phyloP scores from a whole-genome alignment of 2,329 filamentous ascomycete species.

The Chaetomiaceae sp. region DNA sequence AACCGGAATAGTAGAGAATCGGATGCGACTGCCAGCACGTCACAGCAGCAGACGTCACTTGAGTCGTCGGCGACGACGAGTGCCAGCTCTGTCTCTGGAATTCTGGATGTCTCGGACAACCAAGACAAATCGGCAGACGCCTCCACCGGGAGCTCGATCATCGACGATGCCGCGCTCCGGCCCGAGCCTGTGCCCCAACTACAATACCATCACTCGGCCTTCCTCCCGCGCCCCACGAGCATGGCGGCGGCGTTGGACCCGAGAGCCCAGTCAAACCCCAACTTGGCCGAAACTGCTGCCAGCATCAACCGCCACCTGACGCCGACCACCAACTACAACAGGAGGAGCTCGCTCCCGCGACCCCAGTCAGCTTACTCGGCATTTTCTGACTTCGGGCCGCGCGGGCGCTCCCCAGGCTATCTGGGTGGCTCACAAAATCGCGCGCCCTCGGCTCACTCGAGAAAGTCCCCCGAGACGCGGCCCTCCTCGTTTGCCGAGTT shows the following conservation, averaged over 20 bases:
- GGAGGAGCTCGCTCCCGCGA: constrained; percentile 57
- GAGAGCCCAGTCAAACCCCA: constrained; percentile 48
- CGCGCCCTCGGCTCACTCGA: constrained; percentile 46
- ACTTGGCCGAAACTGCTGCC: constrained; percentile 47
- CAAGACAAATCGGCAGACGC: constrained; percentile 37
- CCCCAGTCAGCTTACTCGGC: constrained; percentile 74
- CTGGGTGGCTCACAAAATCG: constrained; percentile 42
- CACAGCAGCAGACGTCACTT: constrained; percentile 46
- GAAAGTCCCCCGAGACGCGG: constrained; percentile 53
- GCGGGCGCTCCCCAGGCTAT: constrained; percentile 57
- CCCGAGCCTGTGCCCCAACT: constrained; percentile 48
- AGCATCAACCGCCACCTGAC: constrained; percentile 60
- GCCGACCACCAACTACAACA: constrained; percentile 50
- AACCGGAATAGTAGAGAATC: constrained; percentile 52
- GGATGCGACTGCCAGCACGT: constrained; percentile 46
- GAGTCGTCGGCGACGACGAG: constrained; percentile 54
- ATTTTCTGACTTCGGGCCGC: constrained; percentile 62
- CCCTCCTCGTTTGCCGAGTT: constrained; percentile 55
- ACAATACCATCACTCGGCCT: constrained; percentile 57
- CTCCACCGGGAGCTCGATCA: constrained; percentile 49
- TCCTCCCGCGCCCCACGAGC: constrained; percentile 40
- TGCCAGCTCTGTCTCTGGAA: constrained; percentile 51
- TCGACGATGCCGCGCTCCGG: constrained; percentile 41
- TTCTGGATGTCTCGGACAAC: constrained; percentile 45
- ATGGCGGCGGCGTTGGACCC: constrained; percentile 37